These are phyloP conservation scores for Lizanozyma gosingica DNA, from an alignment of 1,139 yeast species.

Conservation along the genomic window DNA sequence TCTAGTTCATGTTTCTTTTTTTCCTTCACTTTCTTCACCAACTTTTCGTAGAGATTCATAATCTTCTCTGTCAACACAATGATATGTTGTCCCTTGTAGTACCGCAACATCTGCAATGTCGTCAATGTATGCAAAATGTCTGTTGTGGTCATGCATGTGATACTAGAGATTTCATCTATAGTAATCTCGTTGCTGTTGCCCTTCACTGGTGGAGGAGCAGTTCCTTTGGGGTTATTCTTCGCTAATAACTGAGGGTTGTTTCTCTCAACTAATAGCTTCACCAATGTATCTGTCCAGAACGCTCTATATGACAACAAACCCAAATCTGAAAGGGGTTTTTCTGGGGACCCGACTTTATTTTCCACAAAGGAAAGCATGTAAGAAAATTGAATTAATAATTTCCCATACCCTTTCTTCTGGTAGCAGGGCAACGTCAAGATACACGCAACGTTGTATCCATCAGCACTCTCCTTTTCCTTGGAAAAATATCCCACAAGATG, in stretches of 20 bases:
- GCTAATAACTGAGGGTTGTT: slow-evolving; percentile 31
- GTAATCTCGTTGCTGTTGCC: slow-evolving; percentile 59
- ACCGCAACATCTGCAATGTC: slow-evolving; percentile 79
- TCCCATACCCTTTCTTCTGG: slow-evolving; percentile 92
- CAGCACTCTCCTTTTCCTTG: slow-evolving; percentile 93
- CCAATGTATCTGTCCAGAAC: slow-evolving; percentile 89
- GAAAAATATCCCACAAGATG: slow-evolving; percentile 95
- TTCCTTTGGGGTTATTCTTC: slow-evolving; percentile 28
- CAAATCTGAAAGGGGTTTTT: slow-evolving; percentile 90
- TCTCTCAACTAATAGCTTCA: slow-evolving; percentile 62
- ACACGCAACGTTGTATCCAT: slow-evolving; percentile 95
- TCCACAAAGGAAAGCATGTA: slow-evolving; percentile 84
- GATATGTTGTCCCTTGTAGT: slow-evolving; percentile 94
- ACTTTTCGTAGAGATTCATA: slow-evolving; percentile 63
- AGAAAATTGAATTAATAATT: slow-evolving; percentile 83
- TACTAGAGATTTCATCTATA: slow-evolving; percentile 81
- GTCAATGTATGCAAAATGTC: slow-evolving; percentile 91
- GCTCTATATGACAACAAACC: slow-evolving; percentile 92
- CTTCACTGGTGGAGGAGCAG: slow-evolving; percentile 6
- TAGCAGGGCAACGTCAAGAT: slow-evolving; percentile 91
- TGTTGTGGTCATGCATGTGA: slow-evolving; percentile 93
- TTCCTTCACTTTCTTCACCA: slow-evolving; percentile 43
- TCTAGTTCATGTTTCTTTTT: slow-evolving; percentile 76
- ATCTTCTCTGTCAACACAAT: slow-evolving; percentile 85
- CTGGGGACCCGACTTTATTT: slow-evolving; percentile 91